These are phyloP conservation scores for Macrophomina phaseolina DNA, from an alignment of 2,329 filamentous ascomycete genomes.

Conservation along the genomic window DNA sequence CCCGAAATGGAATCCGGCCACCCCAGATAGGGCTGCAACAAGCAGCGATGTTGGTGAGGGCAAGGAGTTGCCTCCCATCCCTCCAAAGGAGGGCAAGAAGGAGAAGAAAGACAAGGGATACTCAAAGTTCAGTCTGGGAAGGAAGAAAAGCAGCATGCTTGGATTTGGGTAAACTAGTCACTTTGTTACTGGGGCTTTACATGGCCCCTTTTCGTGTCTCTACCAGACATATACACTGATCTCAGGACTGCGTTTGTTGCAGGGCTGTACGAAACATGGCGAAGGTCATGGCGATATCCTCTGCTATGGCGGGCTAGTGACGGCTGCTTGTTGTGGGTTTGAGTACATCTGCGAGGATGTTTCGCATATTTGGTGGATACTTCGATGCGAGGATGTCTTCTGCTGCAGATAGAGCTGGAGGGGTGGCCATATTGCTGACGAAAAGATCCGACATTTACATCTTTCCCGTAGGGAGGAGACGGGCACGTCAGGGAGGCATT, in stretches of 20 bases:
- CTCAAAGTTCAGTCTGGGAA: constrained; percentile 66
- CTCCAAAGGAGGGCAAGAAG: constrained; percentile 55
- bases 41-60: constrained; percentile 25
- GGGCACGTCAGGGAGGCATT: neutral
- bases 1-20: constrained; percentile 13
- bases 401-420: neutral
- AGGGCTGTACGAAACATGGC: neutral
- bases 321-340: neutral
- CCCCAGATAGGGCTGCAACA: neutral
- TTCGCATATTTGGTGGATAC: neutral
- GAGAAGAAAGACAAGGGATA: constrained; percentile 62
- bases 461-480: neutral
- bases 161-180: constrained; percentile 19
- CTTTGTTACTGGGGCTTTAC: neutral
- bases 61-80: constrained; percentile 21
- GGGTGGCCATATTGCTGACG: neutral
- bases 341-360: neutral
- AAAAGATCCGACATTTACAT: neutral
- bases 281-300: neutral
- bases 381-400: neutral
- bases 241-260: neutral
- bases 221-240: constrained; percentile 16
- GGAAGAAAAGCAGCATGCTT: constrained; percentile 62
- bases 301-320: neutral
- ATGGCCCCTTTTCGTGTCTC: neutral